Evolutionary conservation across 2,329 filamentous ascomycete genomes (phyloP).

Genomic region (Orbilia brochopaga): DNA sequence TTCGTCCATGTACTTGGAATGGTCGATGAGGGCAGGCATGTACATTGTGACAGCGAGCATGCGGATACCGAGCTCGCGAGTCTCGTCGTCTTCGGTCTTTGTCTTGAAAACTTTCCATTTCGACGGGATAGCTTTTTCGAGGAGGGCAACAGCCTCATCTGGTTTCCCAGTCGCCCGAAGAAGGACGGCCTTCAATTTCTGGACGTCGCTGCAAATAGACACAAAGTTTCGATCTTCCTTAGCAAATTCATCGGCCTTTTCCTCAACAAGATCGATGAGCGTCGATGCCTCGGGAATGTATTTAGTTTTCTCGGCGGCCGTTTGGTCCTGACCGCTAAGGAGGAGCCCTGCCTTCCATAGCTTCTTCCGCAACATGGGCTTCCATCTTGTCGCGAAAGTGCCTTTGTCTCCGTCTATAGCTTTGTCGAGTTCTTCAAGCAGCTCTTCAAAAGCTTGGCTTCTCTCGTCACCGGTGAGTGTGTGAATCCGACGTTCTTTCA

Average conservation of each 20-base stretch:
- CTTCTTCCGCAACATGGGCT: constrained; percentile 25
- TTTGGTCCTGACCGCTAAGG: constrained; percentile 17
- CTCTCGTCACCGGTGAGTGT: constrained; percentile 28
- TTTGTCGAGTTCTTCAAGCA: constrained; percentile 29
- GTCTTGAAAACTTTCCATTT: constrained; percentile 38
- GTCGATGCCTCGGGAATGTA: constrained; percentile 2
- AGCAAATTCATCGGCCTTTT: constrained; percentile 1
- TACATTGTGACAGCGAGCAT: constrained; percentile 24
- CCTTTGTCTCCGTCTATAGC: constrained; percentile 15
- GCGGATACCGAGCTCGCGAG: constrained; percentile 20
- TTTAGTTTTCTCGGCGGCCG: constrained; percentile 7
- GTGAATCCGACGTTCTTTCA: constrained; percentile 25
- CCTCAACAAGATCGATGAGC: constrained; percentile 10
- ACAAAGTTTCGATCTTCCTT: constrained; percentile 10
- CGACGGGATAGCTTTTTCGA: constrained; percentile 36
- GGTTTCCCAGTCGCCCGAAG: constrained; percentile 30
- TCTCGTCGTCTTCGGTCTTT: constrained; percentile 20
- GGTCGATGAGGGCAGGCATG: constrained; percentile 2
- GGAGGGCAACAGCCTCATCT: constrained; percentile 26
- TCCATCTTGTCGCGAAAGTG: constrained; percentile 5
- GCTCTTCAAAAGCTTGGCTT: constrained; percentile 41
- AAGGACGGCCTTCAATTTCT: constrained; percentile 18
- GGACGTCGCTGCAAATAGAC: constrained; percentile 7
- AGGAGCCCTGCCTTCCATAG: constrained; percentile 34
- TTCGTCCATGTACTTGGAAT: background rate